Base-by-base conservation (phyloP, 2,329 filamentous ascomycete genomes). In the Paecilomyces sp. region DNA sequence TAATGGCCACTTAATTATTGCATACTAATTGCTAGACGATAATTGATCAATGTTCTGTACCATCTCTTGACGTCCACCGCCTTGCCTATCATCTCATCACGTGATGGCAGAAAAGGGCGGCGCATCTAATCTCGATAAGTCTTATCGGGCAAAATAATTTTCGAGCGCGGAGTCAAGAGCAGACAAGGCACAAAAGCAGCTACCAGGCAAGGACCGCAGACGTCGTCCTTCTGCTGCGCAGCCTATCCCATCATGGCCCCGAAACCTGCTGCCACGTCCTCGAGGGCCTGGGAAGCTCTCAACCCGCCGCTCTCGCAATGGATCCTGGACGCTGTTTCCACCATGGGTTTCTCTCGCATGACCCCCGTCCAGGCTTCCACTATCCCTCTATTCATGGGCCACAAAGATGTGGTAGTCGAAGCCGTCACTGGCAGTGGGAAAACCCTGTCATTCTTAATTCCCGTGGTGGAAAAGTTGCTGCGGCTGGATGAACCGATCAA, bases 331-430 rank as follows among this genome's bases (percentile, higher is more conserved):
- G 92, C 91, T 61, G 87, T 95, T 55, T 82, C 86, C 56, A 85
- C 87, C 64, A 93, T 94, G 88, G 91, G 91, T 62, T 96, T 96
- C 75, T 79, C 82, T 63, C 88, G 89, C 72, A 92, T 94, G 83
- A 97, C 92, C 3, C 93, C 93, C 0, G 92, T 97, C n/a, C 93
- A 97, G 77, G 91, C 92, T 53, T 93, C 91, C 61, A 89, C 91
- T 3, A 89, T 97, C 65, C 91, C 92, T 12, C 84, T 96, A 57
- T 94, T 96, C 71, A 87, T 92, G 77, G 88, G 86, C 57, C 90
- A 96, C 73, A 96, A 95, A 70, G 92, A 96, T 74, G 90, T 96
- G 3, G 92, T 96, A 0, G 92, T 96, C 5, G 91, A 96, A 79
- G 91, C 91, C 33, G 92, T 96, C 3, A 96, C 92, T 2, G 92